A percentile compares a stretch with the other conserved stretches of the same genome.
phyloP scores from a whole-genome alignment of 176 grass and related monocot species.

The Tillandsia fasciculata region DNA sequence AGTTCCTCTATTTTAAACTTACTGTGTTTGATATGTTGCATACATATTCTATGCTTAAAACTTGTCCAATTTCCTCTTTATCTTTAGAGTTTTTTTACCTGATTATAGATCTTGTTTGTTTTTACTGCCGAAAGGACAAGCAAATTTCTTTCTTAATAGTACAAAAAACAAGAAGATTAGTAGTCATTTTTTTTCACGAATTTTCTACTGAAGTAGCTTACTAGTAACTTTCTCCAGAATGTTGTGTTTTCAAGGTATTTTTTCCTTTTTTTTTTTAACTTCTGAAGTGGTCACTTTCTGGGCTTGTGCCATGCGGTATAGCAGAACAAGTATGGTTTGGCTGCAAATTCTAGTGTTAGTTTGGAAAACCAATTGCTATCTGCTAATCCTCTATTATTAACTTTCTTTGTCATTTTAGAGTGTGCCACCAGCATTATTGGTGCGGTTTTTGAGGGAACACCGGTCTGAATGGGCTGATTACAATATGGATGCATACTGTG shows the following conservation, averaged over 20 bases:
- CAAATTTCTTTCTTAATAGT: too few relatives aligned
- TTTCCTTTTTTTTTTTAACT: too few relatives aligned
- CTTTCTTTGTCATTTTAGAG: constrained; percentile 42
- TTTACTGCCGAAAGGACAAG: too few relatives aligned
- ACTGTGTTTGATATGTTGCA: neutral
- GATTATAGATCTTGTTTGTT: too few relatives aligned
- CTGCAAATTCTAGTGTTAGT: neutral
- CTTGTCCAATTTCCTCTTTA: too few relatives aligned
- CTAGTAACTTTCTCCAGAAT: too few relatives aligned
- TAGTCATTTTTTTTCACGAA: too few relatives aligned
- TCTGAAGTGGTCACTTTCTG: too few relatives aligned
- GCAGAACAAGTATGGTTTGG: neutral
- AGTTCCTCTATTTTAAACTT: neutral
- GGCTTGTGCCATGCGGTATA: neutral
- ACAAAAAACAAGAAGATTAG: too few relatives aligned
- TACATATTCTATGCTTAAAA: neutral
- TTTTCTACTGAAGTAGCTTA: too few relatives aligned
- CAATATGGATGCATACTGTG: constrained; percentile 83
- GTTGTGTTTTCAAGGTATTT: too few relatives aligned
- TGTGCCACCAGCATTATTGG: constrained; percentile 79
- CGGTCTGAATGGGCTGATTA: constrained; percentile 99
- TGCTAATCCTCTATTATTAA: neutral
- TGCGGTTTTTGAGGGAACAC: constrained; percentile 84
- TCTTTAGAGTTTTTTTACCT: too few relatives aligned
- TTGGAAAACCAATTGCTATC: neutral